Base-by-base conservation (phyloP, 1,139 yeast species). In the Lodderomyces elongisporus region DNA sequence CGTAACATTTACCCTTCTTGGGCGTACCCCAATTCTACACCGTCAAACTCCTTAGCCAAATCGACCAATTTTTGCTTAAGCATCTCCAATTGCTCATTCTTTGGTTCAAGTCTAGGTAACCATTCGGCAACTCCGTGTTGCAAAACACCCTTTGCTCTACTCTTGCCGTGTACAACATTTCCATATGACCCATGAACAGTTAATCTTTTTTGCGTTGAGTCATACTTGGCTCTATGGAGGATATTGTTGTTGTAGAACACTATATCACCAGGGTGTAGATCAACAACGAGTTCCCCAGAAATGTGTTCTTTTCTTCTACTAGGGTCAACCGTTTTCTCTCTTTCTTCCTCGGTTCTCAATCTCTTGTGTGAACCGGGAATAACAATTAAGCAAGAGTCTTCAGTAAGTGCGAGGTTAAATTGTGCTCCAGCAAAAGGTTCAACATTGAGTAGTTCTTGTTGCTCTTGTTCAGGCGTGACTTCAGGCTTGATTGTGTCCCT, bases 111-210 rank as follows among this genome's bases (percentile, higher is more conserved):
- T 4, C 59, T 46, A 13, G 66, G 63, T 28, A 72, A 54, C 79
- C 79, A 74, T 25, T 62, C 60, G 5, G 65, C 70, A 5, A 72
- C 77, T 0, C 78, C 79, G 43, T 72, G 77, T 47, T 74, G 79
- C 35, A 74, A 62, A 13, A 74, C 66, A 4, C 77, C 75, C 42
- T 61, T 62, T 3, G 79, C 77, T 39, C 79, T 57, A 17, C 60
- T 49, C 37, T 58, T 56, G 4, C 77, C 77, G 36, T 57, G 58
- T 21, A 58, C 56, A 22, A 49, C 62, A 45, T 70, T 74, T 3
- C 79, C 79, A 43, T 72, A 72, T 2, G 76, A 67, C 0, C 79
- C 79, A 46, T 73, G 79, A 23, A 73, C 51, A 1, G 79, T 74
- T 35, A 72, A 56, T 37, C 79, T 54, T 38, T 58, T 62, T 25